Conservation (phyloP, 768 basidiomycete species). For the Mycena vitilis region DNA sequence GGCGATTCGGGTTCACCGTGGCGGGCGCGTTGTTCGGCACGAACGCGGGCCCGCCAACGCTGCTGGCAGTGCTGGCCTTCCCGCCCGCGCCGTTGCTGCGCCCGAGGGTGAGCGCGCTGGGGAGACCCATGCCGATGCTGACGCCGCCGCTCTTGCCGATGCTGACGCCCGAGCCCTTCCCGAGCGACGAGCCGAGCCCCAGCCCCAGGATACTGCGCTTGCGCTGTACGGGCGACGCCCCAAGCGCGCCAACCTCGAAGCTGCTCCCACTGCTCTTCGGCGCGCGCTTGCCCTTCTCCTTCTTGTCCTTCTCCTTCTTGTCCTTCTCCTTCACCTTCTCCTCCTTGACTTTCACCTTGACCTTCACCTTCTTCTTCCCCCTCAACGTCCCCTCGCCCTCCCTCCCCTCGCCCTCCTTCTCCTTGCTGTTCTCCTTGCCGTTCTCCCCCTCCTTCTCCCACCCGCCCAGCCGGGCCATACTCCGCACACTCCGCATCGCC, state of each 20-base stretch:
- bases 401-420: conserved; percentile 49
- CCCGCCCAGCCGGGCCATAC: conserved; percentile 72
- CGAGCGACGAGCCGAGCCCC: conserved; percentile 20
- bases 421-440: conserved; percentile 44
- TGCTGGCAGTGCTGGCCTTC: conserved; percentile 44
- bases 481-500: conserved; percentile 81
- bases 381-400: conserved; percentile 51
- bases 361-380: conserved; percentile 45
- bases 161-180: conserved; percentile 22
- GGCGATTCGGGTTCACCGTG: conserved; percentile 43
- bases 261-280: conserved; percentile 67
- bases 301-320: conserved; percentile 44
- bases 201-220: conserved; percentile 70
- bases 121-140: conserved; percentile 34
- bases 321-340: conserved; percentile 44
- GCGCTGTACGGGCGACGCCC: conserved; percentile 62
- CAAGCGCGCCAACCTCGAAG: conserved; percentile 75
- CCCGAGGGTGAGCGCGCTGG: conserved; percentile 34
- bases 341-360: conserved; percentile 47
- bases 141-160: no score
- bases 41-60: conserved; percentile 50
- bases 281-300: conserved; percentile 49
- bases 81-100: conserved; percentile 23
- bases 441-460: conserved; percentile 43
- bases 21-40: conserved; percentile 13